Base-by-base conservation (phyloP, 2,329 filamentous ascomycete genomes). In the Rachicladosporium sp. region DNA sequence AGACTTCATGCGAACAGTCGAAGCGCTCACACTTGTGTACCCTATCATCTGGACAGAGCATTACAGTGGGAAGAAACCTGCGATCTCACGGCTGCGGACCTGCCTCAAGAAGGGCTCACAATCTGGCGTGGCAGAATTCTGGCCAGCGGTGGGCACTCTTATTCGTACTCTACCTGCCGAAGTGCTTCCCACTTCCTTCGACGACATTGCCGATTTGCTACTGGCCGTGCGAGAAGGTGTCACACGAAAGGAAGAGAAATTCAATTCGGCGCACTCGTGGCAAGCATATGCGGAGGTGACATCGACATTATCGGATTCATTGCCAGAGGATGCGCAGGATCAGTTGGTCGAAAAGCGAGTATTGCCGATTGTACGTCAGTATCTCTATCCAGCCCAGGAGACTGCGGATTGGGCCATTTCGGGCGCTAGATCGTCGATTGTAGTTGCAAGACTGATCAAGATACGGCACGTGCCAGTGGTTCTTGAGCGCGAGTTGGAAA, bases 51-150 rank as follows among this genome's bases (percentile, higher is more conserved):
- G 91, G 91, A 80, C 77, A 1, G 67, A 68, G 4, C 65, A 74
- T 39, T 78, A 78, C 56, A 67, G 61, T 21, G 71, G 68, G 35
- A 79, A 78, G 55, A 72, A 70, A 23, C 55, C 70, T 6, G 72
- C 59, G 43, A 69, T 62, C 44, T 74, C 67, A 43, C 63, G 80
- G 13, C 60, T 98, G 3, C 72, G 74, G 36, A 67, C 76, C 6
- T 91, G 93, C 49, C 66, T 96, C 5, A 78, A 82, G 45, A 83
- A 79, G 51, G 89, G 91, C 2, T 93, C 89, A 0, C 84, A 94
- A 53, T 75, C 78, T n/a, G 81, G 82, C 3, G 67, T 76, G 0
- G 63, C 70, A 3, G 72, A 70, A 8, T 94, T 80, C 54, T 98
- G 91, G 91, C 61, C 69, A 19, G 74, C 73, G 10, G 57, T 93